Conservation (phyloP, 1,284 basidiomycete species). For the Binderoboletus segoi region DNA sequence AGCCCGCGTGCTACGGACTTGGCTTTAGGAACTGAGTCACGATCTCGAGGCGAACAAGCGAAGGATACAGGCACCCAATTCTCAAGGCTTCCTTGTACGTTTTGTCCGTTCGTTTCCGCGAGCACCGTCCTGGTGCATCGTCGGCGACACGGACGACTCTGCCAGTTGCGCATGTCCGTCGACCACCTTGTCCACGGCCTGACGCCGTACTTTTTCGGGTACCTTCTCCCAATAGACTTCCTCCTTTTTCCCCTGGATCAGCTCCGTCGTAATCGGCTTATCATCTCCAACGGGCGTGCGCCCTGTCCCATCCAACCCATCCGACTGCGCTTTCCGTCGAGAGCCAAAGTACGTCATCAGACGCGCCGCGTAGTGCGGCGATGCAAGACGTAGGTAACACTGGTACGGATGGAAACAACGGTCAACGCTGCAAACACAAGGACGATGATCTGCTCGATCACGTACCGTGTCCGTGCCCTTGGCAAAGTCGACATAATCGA, state of each 20-base stretch:
- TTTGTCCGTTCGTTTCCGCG: neutral
- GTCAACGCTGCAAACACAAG: slow-evolving; percentile 5
- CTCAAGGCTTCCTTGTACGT: no score
- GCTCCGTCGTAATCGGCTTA: slow-evolving; percentile 49
- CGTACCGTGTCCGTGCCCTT: slow-evolving; percentile 75
- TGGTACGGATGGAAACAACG: slow-evolving; percentile 28
- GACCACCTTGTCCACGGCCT: slow-evolving; percentile 56
- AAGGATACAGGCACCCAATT: no score
- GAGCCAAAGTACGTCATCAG: slow-evolving; percentile 50
- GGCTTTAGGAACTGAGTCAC: no score
- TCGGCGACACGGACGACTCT: neutral
- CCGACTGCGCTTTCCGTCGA: slow-evolving; percentile 42
- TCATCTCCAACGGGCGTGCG: slow-evolving; percentile 13
- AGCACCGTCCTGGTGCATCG: neutral
- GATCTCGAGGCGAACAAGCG: no score
- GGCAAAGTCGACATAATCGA: slow-evolving; percentile 77
- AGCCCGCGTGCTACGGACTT: no score
- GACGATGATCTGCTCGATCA: neutral
- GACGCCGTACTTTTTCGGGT: slow-evolving; percentile 64
- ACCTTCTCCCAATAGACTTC: slow-evolving; percentile 78
- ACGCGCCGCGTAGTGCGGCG: slow-evolving; percentile 46
- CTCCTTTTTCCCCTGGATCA: slow-evolving; percentile 64
- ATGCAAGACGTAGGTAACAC: slow-evolving; percentile 74
- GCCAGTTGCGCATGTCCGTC: neutral
- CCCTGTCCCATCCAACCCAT: slow-evolving; percentile 53